Evolutionary conservation across 2,329 filamentous ascomycete genomes (phyloP), one percentile per base, ranked within the genome.

Genomic region (Tricladium varicosporioides): DNA sequence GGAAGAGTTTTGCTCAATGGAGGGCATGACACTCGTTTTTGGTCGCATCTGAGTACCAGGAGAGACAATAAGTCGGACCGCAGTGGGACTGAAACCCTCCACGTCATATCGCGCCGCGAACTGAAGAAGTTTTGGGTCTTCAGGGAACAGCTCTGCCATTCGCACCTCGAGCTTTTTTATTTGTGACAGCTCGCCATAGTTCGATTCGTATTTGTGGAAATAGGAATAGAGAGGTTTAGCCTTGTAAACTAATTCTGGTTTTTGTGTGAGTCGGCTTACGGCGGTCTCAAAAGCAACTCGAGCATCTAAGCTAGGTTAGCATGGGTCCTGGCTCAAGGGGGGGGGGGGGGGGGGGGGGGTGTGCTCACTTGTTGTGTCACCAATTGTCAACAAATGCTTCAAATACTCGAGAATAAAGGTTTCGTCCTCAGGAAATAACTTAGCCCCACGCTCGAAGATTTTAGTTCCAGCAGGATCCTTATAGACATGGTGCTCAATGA

Each of bases 261-360:
- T 94, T 19, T 88, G 81, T 7, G 88, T 83, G 45, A 97, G 81
- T 60, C 87, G 87, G 69, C 88, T 90, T 59, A 97, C 90, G 14
- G 92, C 92, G 14, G 92, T 97, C 72, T 97, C 94, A 67, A 99
- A 99, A 1, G 97, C 92, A 9, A 94, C 92, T 63, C 94, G 85
- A 33, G 94, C 94, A 80, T 99, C 92, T 92, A 65, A 33, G 42
- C 8, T 16, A 15, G 10, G 51, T 70, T 64, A 71, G 65, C 27
- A 57, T 43, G 27, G 15, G 43, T 42, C 4, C 27, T 16, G 19
- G 15, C 13, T 8, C 5, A 22, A n/a, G 5, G 3, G 32, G 19
- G 5, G 27, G 2, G n/a, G n/a, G n/a, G 5, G 3, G 32, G 19
- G 5, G 27, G 2, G 5, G 3, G 32, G 19, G 5, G 27, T 3